A percentile compares a stretch with the other conserved stretches of the same genome.
Evolutionary conservation across 441 rosid species (phyloP).

Genomic region (Pelargonium australe): DNA sequence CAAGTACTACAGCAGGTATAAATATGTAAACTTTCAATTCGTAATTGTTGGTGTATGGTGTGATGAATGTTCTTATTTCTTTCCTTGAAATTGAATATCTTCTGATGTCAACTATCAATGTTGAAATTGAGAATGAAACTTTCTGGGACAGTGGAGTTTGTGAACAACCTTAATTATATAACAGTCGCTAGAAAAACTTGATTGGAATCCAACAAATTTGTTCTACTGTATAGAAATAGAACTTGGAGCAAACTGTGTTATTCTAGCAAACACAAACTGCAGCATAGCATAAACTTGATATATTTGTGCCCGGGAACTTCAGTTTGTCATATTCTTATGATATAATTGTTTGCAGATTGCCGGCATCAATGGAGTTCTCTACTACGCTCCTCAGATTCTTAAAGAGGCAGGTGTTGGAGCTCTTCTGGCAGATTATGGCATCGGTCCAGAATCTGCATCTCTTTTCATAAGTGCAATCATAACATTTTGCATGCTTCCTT

Average conservation of each 20-base stretch:
- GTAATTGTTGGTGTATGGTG: too few relatives aligned
- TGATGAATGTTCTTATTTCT: too few relatives aligned
- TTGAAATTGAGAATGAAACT: too few relatives aligned
- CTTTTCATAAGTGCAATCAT: constrained; percentile 43
- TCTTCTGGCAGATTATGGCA: constrained; percentile 36
- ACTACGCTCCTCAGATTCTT: constrained; percentile 49
- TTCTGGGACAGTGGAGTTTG: too few relatives aligned
- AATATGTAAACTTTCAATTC: too few relatives aligned
- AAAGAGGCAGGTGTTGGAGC: constrained; percentile 44
- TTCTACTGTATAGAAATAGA: too few relatives aligned
- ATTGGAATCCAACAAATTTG: too few relatives aligned
- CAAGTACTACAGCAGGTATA: constrained; percentile 28
- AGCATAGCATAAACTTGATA: not conserved
- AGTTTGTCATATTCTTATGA: not conserved
- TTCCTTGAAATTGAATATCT: too few relatives aligned
- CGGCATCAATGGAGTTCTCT: constrained; percentile 52
- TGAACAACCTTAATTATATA: too few relatives aligned
- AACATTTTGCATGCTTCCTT: constrained; percentile 47
- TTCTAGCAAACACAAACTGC: not conserved
- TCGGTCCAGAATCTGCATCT: constrained; percentile 39
- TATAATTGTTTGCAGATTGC: constrained; percentile 32
- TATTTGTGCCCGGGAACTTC: not conserved
- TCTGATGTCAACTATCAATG: too few relatives aligned
- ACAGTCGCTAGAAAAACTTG: too few relatives aligned
- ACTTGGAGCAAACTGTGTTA: too few relatives aligned